Evolutionary conservation across 148 eudicot genomes (phyloP), one percentile per base, ranked within the genome.

Genomic region (Hydrangea macrophylla): DNA sequence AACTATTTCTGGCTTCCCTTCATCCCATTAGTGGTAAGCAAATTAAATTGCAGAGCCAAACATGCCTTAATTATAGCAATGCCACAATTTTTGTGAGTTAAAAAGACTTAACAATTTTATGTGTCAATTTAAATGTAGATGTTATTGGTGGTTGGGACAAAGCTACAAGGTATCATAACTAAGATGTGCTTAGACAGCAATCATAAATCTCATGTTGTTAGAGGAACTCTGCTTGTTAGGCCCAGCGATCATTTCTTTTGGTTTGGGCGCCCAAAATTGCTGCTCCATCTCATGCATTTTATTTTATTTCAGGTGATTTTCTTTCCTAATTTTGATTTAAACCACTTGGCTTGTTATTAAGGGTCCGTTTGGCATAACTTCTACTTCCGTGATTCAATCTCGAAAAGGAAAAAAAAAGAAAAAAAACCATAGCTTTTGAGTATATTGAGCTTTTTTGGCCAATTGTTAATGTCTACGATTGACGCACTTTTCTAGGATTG

Each of bases 231-330:
- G 35, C 77, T 75, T 33, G 80, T 82, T 20, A 59, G 35, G 60
- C 82, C 82, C 32, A 65, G 79, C 12, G 85, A 81, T 60, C 76
- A 75, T 60, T 78, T 58, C 70, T 81, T 78, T 65, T 75, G 85
- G 85, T 78, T 81, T 50, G 72, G 73, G 37, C 45, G 56, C 13
- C 85, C 85, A 6, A 68, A 61, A 54, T 50, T 75, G 48, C 79
- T 78, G 9, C 82, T 82, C 69, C 80, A 78, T 64, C 79, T 78
- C 9, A 72, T 81, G 75, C 82, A 78, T 62, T 75, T 78, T 25
- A 71, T 78, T 53, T 71, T 68, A 37, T 75, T 78, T 65, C 85
- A 78, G 84, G 84, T 81, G 36, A 55, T 30, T 70, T 5, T 24
- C 13, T 13, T 25, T 37, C 42, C 33, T 62, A 6, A 2, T 32